Evolutionary conservation across 1,139 yeast species (phyloP), one percentile per base, ranked within the genome.

Genomic region (Taiozyma sp.): DNA sequence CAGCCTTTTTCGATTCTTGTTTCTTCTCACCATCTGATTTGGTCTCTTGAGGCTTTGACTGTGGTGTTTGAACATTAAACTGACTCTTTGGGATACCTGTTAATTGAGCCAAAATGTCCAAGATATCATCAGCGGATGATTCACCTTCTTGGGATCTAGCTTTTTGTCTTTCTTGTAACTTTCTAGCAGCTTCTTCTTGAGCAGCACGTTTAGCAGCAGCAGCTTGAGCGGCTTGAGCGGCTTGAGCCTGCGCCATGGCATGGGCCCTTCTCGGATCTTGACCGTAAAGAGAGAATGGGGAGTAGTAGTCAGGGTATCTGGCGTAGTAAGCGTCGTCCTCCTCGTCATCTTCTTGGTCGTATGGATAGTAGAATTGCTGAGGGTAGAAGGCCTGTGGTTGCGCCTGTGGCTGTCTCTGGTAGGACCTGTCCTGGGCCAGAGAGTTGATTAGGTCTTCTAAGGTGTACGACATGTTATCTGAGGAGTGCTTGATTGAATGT

Each of bases 361-460:
- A 40, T 8, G 43, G 41, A 19, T 38, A 38, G 24, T 38, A 38
- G 24, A 38, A 38, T 7, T 40, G 43, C 10, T 23, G 43, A 24
- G 43, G 29, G 29, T 40, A 40, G 23, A 14, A 24, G 24, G 40
- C 38, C 27, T 47, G 51, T 10, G 30, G 30, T n/a, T 45, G 51
- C 38, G 49, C 53, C 9, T 51, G 48, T 16, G 50, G 49, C 8
- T 38, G 41, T 39, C 47, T 42, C 46, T 47, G 44, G 40, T 39
- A 36, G 30, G 39, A 12, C 48, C 16, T 38, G 8, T 38, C 48
- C 30, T 44, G 50, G 14, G 56, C 53, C 12, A 57, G 47, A 6
- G 61, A 58, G 22, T 52, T 48, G 45, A 59, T 34, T 47, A 57
- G 39, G 42, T 57, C 60, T 9, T 59, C 59, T 22, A 59, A 50